Evolutionary conservation across 2,329 filamentous ascomycete species (phyloP), one percentile per base, ranked within the genome.

Genomic region (Cytospora paraplurivora): DNA sequence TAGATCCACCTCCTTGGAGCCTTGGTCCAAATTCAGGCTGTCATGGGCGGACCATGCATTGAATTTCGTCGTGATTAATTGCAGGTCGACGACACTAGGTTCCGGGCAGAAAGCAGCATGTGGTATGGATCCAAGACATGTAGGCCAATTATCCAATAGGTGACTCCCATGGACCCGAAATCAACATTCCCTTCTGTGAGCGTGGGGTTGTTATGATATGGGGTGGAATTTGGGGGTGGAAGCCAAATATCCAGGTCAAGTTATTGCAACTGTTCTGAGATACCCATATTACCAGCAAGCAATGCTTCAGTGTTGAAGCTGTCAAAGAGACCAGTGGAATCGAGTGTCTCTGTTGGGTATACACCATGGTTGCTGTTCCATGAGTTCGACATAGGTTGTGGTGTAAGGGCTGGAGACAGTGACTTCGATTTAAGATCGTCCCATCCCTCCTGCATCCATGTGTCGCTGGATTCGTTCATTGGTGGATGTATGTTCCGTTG

Each of bases 351-450:
- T 47, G n/a, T 12, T 47, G 44, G 6, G 44, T 47, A 21, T 47
- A 12, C n/a, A 11, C n/a, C 44, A 21, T 8, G n/a, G 12, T 2
- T 47, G 44, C 12, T 21, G 5, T 47, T 10, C n/a, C 4, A 47
- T 47, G 8, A 21, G 27, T 27, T 27, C 27, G 27, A 27, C 27
- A 27, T 4, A 27, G 27, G 27, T 27, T 27, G 27, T 27, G 27
- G 27, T 27, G 27, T 27, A 27, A 27, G 4, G n/a, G 8, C 7
- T 47, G 7, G 1, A 47, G 12, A 12, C 10, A 2, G 10, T 8
- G n/a, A 21, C 3, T 12, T 7, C n/a, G 21, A 1, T 1, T 11
- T 1, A 12, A 1, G n/a, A n/a, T n/a, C n/a, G n/a, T n/a, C n/a
- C 44, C 44, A 21, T n/a, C 11, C 44, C n/a, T 47, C n/a, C 44